Evolutionary conservation across 768 basidiomycete species (phyloP).

Genomic region (Filobasidium floriforme): DNA sequence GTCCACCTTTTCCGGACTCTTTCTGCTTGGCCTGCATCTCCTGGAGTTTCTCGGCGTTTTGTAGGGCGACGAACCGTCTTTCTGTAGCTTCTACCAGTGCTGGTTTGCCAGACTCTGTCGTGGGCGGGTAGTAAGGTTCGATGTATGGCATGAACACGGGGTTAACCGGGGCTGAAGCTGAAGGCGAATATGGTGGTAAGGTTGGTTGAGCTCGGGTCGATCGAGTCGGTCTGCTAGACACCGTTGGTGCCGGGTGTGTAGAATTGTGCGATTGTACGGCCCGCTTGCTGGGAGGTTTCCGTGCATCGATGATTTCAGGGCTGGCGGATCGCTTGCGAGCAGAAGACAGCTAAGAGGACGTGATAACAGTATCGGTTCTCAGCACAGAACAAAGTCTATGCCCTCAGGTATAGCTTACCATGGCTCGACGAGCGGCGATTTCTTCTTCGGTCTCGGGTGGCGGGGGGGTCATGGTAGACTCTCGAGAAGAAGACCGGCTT

Average conservation of each 20-base stretch:
- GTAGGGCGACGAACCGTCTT: slow-evolving; percentile 7
- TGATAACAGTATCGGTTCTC: no score
- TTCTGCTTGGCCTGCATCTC: slow-evolving; percentile 6
- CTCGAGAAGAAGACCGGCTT: neutral
- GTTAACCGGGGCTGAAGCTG: neutral
- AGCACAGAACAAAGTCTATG: no score
- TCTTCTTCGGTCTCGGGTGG: neutral
- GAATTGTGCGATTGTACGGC: no score
- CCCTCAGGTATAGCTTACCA: neutral
- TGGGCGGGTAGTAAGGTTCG: slow-evolving; percentile 3
- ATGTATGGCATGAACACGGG: neutral
- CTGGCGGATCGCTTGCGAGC: no score
- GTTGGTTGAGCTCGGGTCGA: no score
- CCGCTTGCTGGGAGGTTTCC: no score
- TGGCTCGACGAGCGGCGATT: neutral
- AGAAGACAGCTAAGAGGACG: no score
- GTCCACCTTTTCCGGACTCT: neutral
- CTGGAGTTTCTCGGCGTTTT: slow-evolving; percentile 10
- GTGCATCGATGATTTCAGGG: no score
- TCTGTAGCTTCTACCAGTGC: slow-evolving; percentile 22
- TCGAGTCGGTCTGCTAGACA: no score
- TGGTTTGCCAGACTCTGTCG: slow-evolving; percentile 21
- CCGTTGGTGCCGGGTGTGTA: no score
- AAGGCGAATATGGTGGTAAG: no score
- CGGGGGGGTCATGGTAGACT: neutral